phyloP scores from a whole-genome alignment of 352 stramenopile species.

The Globisporangium uncinulatum region DNA sequence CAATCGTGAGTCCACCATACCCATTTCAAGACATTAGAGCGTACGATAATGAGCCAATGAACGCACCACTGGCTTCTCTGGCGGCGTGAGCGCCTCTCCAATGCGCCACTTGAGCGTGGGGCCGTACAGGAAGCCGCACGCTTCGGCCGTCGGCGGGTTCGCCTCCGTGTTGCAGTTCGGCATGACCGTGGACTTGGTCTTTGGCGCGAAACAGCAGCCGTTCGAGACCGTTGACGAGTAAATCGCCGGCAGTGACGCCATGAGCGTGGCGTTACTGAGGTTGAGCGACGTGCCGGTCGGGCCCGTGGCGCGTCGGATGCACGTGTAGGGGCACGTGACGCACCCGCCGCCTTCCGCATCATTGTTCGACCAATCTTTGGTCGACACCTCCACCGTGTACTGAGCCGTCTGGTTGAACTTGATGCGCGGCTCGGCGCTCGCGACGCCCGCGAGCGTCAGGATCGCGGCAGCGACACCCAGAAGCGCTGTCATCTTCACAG shows the following conservation, averaged over 20 bases:
- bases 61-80: slow-evolving; percentile 29
- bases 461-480: slow-evolving; percentile 4
- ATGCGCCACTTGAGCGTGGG: slow-evolving; percentile 84
- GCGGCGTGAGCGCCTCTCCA: slow-evolving; percentile 42
- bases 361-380: slow-evolving; percentile 82
- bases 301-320: slow-evolving; percentile 59
- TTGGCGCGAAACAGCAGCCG: slow-evolving; percentile 73
- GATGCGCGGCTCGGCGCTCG: slow-evolving; percentile 15
- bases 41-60: neutral
- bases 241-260: slow-evolving; percentile 59
- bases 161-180: slow-evolving; percentile 61
- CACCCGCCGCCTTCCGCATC: slow-evolving; percentile 66
- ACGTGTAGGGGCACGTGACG: slow-evolving; percentile 86
- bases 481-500: slow-evolving; percentile 8
- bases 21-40: no score
- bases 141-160: slow-evolving; percentile 48
- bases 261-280: slow-evolving; percentile 65
- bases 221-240: slow-evolving; percentile 65
- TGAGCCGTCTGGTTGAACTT: slow-evolving; percentile 67
- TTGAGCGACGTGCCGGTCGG: slow-evolving; percentile 81
- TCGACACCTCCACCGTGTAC: slow-evolving; percentile 67
- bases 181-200: slow-evolving; percentile 33
- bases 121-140: slow-evolving; percentile 80
- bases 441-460: no score
- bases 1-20: no score